Percentiles rank a stretch among this genome's conserved stretches.
Conservation (phyloP, 495 filamentous ascomycete species). For the Aspergillus diversus region DNA sequence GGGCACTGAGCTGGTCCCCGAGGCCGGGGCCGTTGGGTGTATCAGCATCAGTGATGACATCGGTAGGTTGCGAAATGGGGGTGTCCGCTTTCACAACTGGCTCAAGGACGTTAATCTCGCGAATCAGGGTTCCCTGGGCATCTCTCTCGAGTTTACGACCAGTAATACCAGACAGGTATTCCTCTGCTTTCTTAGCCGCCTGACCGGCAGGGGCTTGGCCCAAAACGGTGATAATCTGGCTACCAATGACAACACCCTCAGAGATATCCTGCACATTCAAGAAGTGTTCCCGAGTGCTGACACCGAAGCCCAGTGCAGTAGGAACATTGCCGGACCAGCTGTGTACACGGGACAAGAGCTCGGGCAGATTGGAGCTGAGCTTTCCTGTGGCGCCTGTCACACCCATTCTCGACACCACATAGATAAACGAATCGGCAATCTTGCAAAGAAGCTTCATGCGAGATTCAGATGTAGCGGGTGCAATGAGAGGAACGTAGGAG, state of each 20-base stretch:
- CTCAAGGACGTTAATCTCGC: slow-evolving; percentile 53
- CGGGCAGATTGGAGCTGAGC: slow-evolving; percentile 77
- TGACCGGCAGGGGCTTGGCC: slow-evolving; percentile 70
- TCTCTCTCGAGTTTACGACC: slow-evolving; percentile 58
- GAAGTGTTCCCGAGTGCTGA: slow-evolving; percentile 95
- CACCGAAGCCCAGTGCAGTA: slow-evolving; percentile 90
- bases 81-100: slow-evolving; percentile 60
- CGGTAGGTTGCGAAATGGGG: slow-evolving; percentile 40
- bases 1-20: slow-evolving; percentile 72
- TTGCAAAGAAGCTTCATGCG: slow-evolving; percentile 95
- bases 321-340: slow-evolving; percentile 88
- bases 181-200: slow-evolving; percentile 74
- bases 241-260: slow-evolving; percentile 97
- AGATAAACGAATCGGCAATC: slow-evolving; percentile 98
- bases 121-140: slow-evolving; percentile 35
- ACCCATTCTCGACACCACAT: slow-evolving; percentile 97
- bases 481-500: slow-evolving; percentile 94
- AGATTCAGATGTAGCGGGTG: slow-evolving; percentile 86
- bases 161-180: slow-evolving; percentile 82
- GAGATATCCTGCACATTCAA: slow-evolving; percentile 78
- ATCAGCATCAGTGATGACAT: slow-evolving; percentile 65
- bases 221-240: slow-evolving; percentile 84
- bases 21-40: slow-evolving; percentile 62
- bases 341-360: slow-evolving; percentile 83
- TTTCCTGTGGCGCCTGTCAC: slow-evolving; percentile 89